These are phyloP conservation scores for Penicillium glabrum DNA, from an alignment of 2,329 filamentous ascomycete genomes.

Conservation along the genomic window DNA sequence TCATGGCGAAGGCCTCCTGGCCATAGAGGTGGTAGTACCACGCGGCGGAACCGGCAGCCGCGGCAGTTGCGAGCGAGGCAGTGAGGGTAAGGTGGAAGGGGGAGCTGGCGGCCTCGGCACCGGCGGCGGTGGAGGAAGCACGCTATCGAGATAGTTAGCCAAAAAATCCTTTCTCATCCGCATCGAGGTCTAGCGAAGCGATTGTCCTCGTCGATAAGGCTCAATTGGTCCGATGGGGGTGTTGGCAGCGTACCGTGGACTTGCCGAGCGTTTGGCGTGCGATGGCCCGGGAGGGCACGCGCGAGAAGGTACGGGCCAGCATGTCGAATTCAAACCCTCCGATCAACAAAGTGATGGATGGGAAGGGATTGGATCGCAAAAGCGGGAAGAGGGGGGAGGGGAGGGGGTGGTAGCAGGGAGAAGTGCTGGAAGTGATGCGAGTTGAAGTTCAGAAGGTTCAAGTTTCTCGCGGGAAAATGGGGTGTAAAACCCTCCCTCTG, in stretches of 20 bases:
- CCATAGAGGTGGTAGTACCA: conserved; percentile 99
- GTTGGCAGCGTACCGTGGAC: conserved; percentile 68
- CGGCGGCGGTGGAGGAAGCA: conserved; percentile 69
- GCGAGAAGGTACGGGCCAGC: conserved; percentile 90
- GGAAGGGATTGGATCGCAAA: conserved; percentile 31
- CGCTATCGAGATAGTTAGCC: conserved; percentile 47
- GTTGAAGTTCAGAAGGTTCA: conserved; percentile 35
- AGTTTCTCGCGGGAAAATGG: conserved; percentile 38
- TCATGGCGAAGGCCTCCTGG: conserved; percentile 81
- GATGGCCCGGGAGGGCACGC: conserved; percentile 80
- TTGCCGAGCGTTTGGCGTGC: conserved; percentile 71
- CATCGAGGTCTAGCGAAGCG: conserved; percentile 18
- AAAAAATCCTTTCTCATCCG: conserved; percentile 32
- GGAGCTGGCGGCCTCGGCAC: conserved; percentile 69
- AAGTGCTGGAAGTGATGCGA: conserved; percentile 31
- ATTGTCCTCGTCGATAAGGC: conserved; percentile 28
- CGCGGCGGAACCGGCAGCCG: conserved; percentile 84
- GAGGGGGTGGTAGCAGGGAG: conserved; percentile 22
- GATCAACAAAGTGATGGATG: conserved; percentile 26
- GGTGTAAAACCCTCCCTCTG: conserved; percentile 35
- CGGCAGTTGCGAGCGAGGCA: conserved; percentile 79
- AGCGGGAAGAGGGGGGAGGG: conserved; percentile 30
- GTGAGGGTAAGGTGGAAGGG: conserved; percentile 82
- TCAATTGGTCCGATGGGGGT: conserved; percentile 35
- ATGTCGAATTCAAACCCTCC: conserved; percentile 57